phyloP scores from a whole-genome alignment of 768 basidiomycete species.

The Lactifluus subvellereus region DNA sequence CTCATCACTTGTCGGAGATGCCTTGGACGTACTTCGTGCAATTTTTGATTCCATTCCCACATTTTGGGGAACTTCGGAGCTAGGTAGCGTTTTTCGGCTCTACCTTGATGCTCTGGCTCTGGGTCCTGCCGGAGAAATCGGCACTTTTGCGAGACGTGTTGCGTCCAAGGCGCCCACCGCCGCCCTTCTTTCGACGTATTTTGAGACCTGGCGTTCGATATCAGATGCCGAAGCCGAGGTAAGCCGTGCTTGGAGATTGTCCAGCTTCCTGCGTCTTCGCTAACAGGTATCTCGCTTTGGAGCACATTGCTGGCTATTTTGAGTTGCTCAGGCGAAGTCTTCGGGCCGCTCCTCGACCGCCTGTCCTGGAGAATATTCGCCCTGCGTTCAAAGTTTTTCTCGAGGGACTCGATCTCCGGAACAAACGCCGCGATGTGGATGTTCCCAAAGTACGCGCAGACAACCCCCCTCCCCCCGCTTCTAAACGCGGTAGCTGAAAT shows the following conservation, averaged over 20 bases:
- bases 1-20: slow-evolving; percentile 33
- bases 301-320: slow-evolving; percentile 18
- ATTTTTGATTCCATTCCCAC: slow-evolving; percentile 71
- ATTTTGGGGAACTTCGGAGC: slow-evolving; percentile 67
- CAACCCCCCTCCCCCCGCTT: too few species aligned
- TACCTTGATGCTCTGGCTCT: slow-evolving; percentile 44
- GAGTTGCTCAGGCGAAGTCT: slow-evolving; percentile 21
- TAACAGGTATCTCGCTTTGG: neutral
- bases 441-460: slow-evolving; percentile 28
- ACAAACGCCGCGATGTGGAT: slow-evolving; percentile 3
- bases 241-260: neutral
- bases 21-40: slow-evolving; percentile 51
- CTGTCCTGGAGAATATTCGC: slow-evolving; percentile 20
- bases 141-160: slow-evolving; percentile 52
- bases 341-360: slow-evolving; percentile 11
- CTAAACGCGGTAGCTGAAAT: neutral
- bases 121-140: slow-evolving; percentile 30
- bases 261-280: neutral
- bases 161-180: slow-evolving; percentile 68
- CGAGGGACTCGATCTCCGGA: slow-evolving; percentile 23
- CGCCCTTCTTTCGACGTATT: slow-evolving; percentile 59
- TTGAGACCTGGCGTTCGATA: slow-evolving; percentile 48
- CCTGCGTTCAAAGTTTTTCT: slow-evolving; percentile 22
- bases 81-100: slow-evolving; percentile 50
- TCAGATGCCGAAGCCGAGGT: slow-evolving; percentile 30